Conservation (phyloP, 768 basidiomycete genomes). For the Lactarius vividus region DNA sequence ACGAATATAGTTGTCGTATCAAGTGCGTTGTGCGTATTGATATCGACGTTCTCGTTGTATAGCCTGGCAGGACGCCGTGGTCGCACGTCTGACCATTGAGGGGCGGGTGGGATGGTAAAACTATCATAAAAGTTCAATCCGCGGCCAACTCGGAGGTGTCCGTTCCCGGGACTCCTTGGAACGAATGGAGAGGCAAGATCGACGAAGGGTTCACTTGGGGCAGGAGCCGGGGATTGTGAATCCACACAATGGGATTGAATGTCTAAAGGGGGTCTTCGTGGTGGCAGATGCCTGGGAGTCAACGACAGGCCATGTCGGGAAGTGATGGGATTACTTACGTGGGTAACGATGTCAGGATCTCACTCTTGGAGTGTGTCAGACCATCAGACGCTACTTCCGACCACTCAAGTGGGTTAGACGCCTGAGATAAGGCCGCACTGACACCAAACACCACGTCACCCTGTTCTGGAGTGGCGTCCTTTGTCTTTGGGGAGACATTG, state of each 20-base stretch:
- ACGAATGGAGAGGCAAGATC: conserved; percentile 28
- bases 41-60: conserved; percentile 19
- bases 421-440: not conserved
- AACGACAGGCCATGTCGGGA: not conserved
- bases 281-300: not conserved
- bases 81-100: conserved; percentile 12
- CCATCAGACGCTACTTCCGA: conserved; percentile 6
- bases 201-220: conserved; percentile 20
- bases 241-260: not conserved
- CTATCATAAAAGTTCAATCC: conserved; percentile 52
- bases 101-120: conserved; percentile 41
- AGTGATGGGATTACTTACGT: conserved; percentile 5
- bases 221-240: not conserved
- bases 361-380: not conserved
- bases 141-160: conserved; percentile 46
- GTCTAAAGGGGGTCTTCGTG: conserved; percentile 5
- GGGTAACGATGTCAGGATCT: not conserved
- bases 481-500: not conserved
- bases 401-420: conserved; percentile 8
- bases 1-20: conserved; percentile 75
- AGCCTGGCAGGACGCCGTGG: not conserved
- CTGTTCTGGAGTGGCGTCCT: not conserved
- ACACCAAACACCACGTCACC: not conserved
- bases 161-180: conserved; percentile 32
- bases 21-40: conserved; percentile 40